Base-by-base conservation (phyloP, 371 early-diverging fungal genomes). In the Chytridium lagenaria region DNA sequence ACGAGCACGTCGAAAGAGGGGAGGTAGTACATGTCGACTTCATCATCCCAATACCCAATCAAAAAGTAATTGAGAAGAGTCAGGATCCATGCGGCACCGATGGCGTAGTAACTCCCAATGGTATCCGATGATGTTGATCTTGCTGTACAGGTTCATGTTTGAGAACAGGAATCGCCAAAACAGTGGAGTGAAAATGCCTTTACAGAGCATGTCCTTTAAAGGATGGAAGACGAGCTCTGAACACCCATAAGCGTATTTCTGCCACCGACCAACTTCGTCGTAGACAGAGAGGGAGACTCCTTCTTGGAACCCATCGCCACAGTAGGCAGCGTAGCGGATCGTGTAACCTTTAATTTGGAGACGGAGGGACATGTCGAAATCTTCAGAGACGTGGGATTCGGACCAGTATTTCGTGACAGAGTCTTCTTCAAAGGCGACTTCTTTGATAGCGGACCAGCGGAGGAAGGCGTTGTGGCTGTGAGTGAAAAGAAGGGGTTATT, bases 281-380 rank as follows among this genome's bases (percentile, higher is more conserved):
- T 72, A 66, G 22, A 72, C 72, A 5, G 70, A 70, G n/a, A 72
- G 57, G 10, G 70, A 69, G 7, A 72, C 72, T 40, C 72, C 72
- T 36, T 72, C 72, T 44, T 72, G 72, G 49, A 72, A 72, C 5
- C 50, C 69, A 23, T 23, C 52, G 7, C 44, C 66, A 22, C 33
- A 50, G 72, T 72, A 72, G 31, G 72, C 2, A 23, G 40, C 40
- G 68, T 72, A 72, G 19, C 72, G 67, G 49, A 72, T 28, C 7
- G 26, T 50, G 38, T 67, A 72, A 23, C 72, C 72, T 26, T 68
- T 28, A 16, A 72, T 68, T 36, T 72, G 72, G 16, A 72, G 50
- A 50, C 72, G 67, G 12, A 72, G 68, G 39, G 72, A 68, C 72
- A 72, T 72, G 68, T 72, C 72, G 59, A 72, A 72, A 38, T 72